Evolutionary conservation across 2,329 filamentous ascomycete species (phyloP), one percentile per base, ranked within the genome.

Genomic region (Microdochium nivale): DNA sequence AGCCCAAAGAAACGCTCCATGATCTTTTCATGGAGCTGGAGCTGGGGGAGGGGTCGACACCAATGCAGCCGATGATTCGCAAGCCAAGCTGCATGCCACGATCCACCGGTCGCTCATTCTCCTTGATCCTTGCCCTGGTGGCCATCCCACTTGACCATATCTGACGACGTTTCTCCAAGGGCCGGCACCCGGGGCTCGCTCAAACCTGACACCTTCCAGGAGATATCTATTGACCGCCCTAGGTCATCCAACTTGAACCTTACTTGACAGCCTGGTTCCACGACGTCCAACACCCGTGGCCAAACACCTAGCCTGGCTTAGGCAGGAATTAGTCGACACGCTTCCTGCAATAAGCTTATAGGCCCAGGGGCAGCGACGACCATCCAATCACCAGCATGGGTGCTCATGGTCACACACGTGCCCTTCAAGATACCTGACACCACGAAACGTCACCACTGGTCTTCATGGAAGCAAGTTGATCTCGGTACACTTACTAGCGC

Each of bases 401-500:
- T 24, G 40, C 19, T 7, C 13, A 21, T 23, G 9, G 8, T 19
- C 14, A 23, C 40, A 19, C 40, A 23, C 13, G 40, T 21, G n/a
- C 40, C 13, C 19, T 44, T 16, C n/a, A 19, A 44, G 21, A 23
- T 21, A 21, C 40, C 9, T 44, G 19, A 23, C 3, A 19, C 19
- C 19, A 3, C 16, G 19, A 13, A 19, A 7, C 14, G 19, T 8
- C 19, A 44, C 8, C 19, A 8, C 16, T 10, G 9, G 19, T 23
- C 40, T 13, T 24, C 9, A 44, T 44, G 40, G 40, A 44, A 44
- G 16, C 19, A 44, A 19, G 19, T 11, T 44, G n/a, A 21, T 21
- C n/a, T 24, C 9, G 9, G n/a, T 5, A 23, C 9, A 8, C 40
- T 44, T 19, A n/a, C 16, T 13, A 27, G 27, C 56, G 60, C 58